phyloP scores from a whole-genome alignment of 148 eudicot species.

The Gaultheria prostrata region DNA sequence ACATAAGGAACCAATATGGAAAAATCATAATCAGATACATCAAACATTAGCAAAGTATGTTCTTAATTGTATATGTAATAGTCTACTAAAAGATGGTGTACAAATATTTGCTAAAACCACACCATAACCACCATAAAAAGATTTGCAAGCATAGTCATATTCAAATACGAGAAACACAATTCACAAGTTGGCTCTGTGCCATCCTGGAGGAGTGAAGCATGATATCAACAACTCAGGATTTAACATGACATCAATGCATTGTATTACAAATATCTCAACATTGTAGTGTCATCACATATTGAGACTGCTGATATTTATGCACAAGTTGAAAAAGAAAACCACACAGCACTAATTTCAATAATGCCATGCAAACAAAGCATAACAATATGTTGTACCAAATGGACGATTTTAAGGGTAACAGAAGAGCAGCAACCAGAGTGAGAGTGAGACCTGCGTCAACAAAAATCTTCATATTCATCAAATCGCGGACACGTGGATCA shows the following conservation, averaged over 20 bases:
- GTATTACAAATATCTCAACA: not conserved
- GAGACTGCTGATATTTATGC: not conserved
- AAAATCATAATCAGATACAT: not conserved
- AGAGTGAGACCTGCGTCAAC: constrained; percentile 78
- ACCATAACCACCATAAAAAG: not conserved
- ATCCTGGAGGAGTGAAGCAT: constrained; percentile 2
- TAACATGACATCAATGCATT: not conserved
- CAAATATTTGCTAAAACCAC: not conserved
- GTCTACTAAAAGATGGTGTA: not conserved
- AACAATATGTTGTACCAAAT: not conserved
- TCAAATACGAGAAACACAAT: not conserved
- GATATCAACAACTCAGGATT: not conserved
- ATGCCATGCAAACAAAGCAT: not conserved
- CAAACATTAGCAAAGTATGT: not conserved
- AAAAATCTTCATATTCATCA: constrained; percentile 98
- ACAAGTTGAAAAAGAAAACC: not conserved
- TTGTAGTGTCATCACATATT: not conserved
- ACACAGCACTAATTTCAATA: not conserved
- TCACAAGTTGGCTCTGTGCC: not conserved
- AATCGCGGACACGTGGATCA: constrained; percentile 76
- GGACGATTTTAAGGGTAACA: not conserved
- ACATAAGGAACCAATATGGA: not conserved
- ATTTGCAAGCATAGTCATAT: not conserved
- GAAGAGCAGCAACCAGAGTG: not conserved
- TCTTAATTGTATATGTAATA: not conserved